Evolutionary conservation across 2,329 filamentous ascomycete species (phyloP), one percentile per base, ranked within the genome.

Genomic region (Arthrobotrys conoides): DNA sequence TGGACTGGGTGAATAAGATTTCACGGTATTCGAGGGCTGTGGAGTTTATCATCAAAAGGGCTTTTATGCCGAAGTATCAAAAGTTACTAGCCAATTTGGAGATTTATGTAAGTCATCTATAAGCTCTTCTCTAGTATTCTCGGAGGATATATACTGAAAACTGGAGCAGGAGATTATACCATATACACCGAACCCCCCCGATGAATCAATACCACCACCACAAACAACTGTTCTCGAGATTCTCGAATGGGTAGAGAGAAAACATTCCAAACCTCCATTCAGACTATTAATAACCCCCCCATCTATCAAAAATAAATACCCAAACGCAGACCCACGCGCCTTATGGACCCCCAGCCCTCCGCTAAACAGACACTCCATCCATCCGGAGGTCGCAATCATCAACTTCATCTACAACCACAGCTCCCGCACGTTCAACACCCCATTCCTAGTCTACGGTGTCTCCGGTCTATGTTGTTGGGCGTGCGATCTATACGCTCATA

Each of bases 301-400:
- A n/a, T 9, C 24, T 10, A 8, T 77, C 27, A n/a, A 20, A 2
- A 1, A 9, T 3, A 27, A 20, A 6, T 66, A 44, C 30, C 73
- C 73, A 2, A 3, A 12, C 16, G 20, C 59, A 0, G 1, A 61
- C n/a, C 30, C n/a, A 5, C 20, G 59, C n/a, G n/a, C 3, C n/a
- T 27, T 24, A 18, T 76, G 65, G 65, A 59, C 48, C 22, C 48
- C 57, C 49, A 14, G 22, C 48, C 55, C 27, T 30, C 27, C 27
- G 6, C 27, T 6, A 6, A 18, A 20, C 14, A 16, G 3, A 53
- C 16, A 10, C 27, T 22, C 8, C n/a, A 14, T 65, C 12, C 73
- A 77, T 33, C 66, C 73, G 1, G 67, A 77, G 55, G 51, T 48
- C 10, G n/a, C 24, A 1, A 27, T 77, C 5, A n/a, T 22, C 0